A percentile compares a stretch with the other conserved stretches of the same genome.
phyloP scores from a whole-genome alignment of 1,284 basidiomycete genomes.

The Cryptococcus amylolentus region DNA sequence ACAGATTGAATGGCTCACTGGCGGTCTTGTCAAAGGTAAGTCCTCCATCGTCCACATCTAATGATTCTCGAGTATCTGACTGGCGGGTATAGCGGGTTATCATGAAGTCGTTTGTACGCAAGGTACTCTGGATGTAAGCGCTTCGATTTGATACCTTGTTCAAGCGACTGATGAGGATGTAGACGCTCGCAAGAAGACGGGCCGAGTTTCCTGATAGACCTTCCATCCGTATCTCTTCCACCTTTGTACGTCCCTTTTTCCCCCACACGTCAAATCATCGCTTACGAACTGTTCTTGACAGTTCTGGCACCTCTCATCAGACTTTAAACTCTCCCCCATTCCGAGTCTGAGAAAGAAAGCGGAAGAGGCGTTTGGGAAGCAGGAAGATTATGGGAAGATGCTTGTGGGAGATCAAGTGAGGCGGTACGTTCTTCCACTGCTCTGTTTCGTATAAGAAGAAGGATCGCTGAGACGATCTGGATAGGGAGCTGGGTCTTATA shows the following conservation, averaged over 20 bases:
- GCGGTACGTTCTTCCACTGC: conserved; percentile 56
- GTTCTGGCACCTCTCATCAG: conserved; percentile 88
- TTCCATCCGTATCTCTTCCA: conserved; percentile 83
- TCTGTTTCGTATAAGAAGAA: neutral
- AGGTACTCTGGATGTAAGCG: conserved; percentile 63
- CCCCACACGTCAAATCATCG: neutral
- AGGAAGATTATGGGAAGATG: conserved; percentile 65
- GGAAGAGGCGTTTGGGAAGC: conserved; percentile 40
- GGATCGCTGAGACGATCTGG: neutral
- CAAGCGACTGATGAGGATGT: neutral
- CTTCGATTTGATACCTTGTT: neutral
- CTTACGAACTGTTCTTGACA: conserved; percentile 7
- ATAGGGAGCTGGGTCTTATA: conserved; percentile 75
- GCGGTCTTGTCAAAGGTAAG: conserved; percentile 71
- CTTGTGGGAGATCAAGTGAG: conserved; percentile 81
- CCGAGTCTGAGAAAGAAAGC: conserved; percentile 54
- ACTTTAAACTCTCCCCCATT: conserved; percentile 67
- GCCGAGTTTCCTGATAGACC: conserved; percentile 66
- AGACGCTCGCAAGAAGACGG: conserved; percentile 67
- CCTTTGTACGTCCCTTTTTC: conserved; percentile 55
- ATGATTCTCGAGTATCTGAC: neutral
- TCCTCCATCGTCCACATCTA: neutral
- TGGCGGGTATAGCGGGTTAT: conserved; percentile 60
- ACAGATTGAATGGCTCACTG: conserved; percentile 83
- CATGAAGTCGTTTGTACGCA: conserved; percentile 88